These are phyloP conservation scores for Aspergillus egyptiacus DNA, from an alignment of 495 filamentous ascomycete genomes.

Conservation along the genomic window DNA sequence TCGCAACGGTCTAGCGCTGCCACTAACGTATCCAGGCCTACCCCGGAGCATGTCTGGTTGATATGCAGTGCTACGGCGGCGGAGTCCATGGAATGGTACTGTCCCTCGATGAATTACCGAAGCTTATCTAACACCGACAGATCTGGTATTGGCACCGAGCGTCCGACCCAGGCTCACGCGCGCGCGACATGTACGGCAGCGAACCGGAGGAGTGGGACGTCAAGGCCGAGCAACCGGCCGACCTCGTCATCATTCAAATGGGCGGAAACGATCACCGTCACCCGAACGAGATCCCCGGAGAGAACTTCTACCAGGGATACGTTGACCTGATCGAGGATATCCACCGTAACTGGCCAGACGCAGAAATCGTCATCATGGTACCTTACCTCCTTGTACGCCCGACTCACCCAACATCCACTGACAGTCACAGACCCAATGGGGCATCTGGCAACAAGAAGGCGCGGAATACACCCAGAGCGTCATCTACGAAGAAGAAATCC, in stretches of 20 bases:
- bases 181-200: slow-evolving; percentile 44
- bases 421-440: slow-evolving; percentile 52
- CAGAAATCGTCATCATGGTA: slow-evolving; percentile 60
- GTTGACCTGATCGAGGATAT: slow-evolving; percentile 55
- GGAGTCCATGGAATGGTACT: slow-evolving; percentile 28
- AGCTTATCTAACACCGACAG: background rate
- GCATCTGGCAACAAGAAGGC: slow-evolving; percentile 47
- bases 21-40: slow-evolving; percentile 35
- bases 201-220: slow-evolving; percentile 58
- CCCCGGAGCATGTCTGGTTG: slow-evolving; percentile 55
- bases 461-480: slow-evolving; percentile 47
- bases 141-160: slow-evolving; percentile 51
- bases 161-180: slow-evolving; percentile 52
- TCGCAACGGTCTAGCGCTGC: background rate
- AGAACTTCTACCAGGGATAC: slow-evolving; percentile 50
- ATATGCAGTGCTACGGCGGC: slow-evolving; percentile 53
- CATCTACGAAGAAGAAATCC: slow-evolving; percentile 48
- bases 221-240: slow-evolving; percentile 50
- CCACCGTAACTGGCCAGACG: slow-evolving; percentile 55
- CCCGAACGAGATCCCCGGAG: slow-evolving; percentile 49
- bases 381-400: slow-evolving; percentile 3
- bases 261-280: slow-evolving; percentile 61
- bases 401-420: background rate
- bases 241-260: slow-evolving; percentile 62
- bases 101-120: slow-evolving; percentile 18